Conservation (phyloP, 306 rosid genomes). For the Dryas alaskensis region DNA sequence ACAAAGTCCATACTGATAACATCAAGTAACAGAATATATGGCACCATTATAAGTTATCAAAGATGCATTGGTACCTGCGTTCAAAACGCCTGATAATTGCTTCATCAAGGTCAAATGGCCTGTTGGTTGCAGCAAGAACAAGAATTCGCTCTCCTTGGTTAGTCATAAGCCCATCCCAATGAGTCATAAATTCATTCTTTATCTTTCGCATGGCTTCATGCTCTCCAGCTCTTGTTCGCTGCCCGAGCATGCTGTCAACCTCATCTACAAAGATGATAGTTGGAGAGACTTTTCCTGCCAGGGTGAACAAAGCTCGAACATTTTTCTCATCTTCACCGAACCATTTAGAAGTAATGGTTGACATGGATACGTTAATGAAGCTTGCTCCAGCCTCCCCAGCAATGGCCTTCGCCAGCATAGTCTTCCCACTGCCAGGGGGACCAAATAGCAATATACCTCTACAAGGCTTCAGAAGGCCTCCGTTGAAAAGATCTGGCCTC, state of each 20-base stretch:
- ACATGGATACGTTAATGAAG: constrained; percentile 96
- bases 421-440: constrained; percentile 97
- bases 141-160: constrained; percentile 76
- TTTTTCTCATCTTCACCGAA: constrained; percentile 99
- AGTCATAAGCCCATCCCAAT: constrained; percentile 92
- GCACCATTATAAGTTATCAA: background rate
- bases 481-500: constrained; percentile 91
- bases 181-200: constrained; percentile 91
- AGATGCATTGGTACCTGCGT: constrained; percentile 54
- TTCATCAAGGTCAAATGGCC: constrained; percentile 96
- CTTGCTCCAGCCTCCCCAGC: constrained; percentile 98
- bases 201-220: constrained; percentile 99
- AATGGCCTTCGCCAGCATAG: constrained; percentile 97
- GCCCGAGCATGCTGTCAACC: constrained; percentile 99
- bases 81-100: constrained; percentile 96
- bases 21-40: background rate
- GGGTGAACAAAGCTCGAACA: constrained; percentile 85
- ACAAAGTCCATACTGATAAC: background rate
- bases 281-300: constrained; percentile 93
- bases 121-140: constrained; percentile 96
- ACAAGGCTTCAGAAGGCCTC: constrained; percentile 94
- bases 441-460: constrained; percentile 91
- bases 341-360: constrained; percentile 97
- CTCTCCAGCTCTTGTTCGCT: constrained; percentile 88
- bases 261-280: constrained; percentile 96